Conservation (phyloP, 495 filamentous ascomycete species). For the Lentithecium fluviatile region DNA sequence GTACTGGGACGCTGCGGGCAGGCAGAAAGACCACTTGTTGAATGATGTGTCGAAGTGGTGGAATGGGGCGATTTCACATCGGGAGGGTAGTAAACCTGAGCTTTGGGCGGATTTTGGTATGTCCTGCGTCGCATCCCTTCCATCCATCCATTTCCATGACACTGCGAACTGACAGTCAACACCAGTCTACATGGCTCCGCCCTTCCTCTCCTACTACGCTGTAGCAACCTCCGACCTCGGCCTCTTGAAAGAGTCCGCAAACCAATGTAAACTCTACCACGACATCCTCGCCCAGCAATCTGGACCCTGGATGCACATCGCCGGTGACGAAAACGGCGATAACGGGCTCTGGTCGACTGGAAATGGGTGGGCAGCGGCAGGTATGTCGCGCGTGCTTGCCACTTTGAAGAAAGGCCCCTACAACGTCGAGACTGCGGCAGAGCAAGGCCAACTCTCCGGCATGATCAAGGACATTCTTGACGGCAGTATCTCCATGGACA, state of each 20-base stretch:
- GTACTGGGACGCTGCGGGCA: constrained; percentile 39
- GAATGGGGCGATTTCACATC: constrained; percentile 55
- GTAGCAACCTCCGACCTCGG: constrained; percentile 42
- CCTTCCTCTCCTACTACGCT: constrained; percentile 54
- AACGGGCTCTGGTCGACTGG: constrained; percentile 53
- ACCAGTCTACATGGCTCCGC: constrained; percentile 51
- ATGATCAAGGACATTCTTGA: constrained; percentile 52
- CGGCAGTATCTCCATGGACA: constrained; percentile 45
- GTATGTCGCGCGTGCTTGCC: constrained; percentile 51
- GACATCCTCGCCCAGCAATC: constrained; percentile 42
- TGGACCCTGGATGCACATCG: constrained; percentile 52
- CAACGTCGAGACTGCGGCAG: constrained; percentile 35
- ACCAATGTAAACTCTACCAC: constrained; percentile 48
- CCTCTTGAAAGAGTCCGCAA: constrained; percentile 43
- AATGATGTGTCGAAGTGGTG: constrained; percentile 47
- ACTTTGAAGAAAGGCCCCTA: constrained; percentile 46
- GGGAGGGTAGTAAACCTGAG: constrained; percentile 47
- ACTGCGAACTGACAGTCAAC: too few relatives aligned
- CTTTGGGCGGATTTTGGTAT: constrained; percentile 51
- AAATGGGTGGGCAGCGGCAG: constrained; percentile 54
- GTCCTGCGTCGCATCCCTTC: too few relatives aligned
- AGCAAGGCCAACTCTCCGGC: constrained; percentile 40
- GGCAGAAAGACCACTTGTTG: constrained; percentile 44
- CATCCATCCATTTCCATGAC: too few relatives aligned
- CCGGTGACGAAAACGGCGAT: constrained; percentile 48